A percentile compares a stretch with the other conserved stretches of the same genome.
phyloP scores from a whole-genome alignment of 768 basidiomycete genomes.

The Antrodiella citrinella region DNA sequence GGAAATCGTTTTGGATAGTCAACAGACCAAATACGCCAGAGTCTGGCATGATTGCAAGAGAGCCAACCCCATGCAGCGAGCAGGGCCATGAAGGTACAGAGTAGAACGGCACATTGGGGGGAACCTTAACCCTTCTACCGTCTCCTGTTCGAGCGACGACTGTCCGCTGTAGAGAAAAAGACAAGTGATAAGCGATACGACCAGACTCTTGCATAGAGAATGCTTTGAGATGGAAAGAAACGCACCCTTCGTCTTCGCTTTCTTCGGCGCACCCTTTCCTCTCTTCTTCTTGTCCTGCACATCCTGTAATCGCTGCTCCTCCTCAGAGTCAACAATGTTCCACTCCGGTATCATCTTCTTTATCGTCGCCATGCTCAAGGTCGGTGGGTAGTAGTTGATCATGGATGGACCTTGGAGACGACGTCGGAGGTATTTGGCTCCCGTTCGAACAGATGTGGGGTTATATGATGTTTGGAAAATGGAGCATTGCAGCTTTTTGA shows the following conservation, averaged over 20 bases:
- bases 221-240: conserved; percentile 3
- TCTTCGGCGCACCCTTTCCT: conserved; percentile 80
- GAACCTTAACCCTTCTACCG: too few relatives aligned
- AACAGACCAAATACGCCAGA: too few relatives aligned
- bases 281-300: conserved; percentile 59
- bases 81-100: too few relatives aligned
- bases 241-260: conserved; percentile 63
- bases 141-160: neutral
- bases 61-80: too few relatives aligned
- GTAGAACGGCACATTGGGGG: too few relatives aligned
- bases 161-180: neutral
- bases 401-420: conserved; percentile 82
- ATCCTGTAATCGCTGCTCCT: conserved; percentile 62
- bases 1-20: too few relatives aligned
- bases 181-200: neutral
- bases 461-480: conserved; percentile 90
- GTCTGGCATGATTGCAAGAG: too few relatives aligned
- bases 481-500: conserved; percentile 55
- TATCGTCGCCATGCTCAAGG: conserved; percentile 48
- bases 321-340: conserved; percentile 53
- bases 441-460: conserved; percentile 71
- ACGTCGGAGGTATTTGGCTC: conserved; percentile 84
- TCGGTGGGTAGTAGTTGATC: conserved; percentile 71
- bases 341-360: conserved; percentile 26
- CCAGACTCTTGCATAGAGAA: neutral